Evolutionary conservation across 352 stramenopile genomes (phyloP).

Genomic region (Globisporangium heterothallicum): DNA sequence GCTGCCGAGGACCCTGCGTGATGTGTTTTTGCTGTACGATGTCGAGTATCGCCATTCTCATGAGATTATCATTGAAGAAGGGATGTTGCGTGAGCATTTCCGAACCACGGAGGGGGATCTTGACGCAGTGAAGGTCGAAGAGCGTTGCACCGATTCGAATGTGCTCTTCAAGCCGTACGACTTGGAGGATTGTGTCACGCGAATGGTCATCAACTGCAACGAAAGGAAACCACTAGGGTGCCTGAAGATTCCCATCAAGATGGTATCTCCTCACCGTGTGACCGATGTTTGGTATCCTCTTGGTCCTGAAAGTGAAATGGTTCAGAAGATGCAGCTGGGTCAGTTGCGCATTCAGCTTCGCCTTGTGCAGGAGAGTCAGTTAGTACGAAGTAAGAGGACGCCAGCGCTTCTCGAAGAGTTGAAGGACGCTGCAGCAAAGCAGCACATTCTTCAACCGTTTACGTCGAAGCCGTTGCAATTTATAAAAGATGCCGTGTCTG

Average conservation of each 20-base stretch:
- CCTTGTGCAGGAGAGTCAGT: constrained; percentile 22
- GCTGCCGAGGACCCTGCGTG: constrained; percentile 35
- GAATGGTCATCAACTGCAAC: constrained; percentile 38
- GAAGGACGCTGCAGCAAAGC: constrained; percentile 16
- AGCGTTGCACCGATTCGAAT: constrained; percentile 60
- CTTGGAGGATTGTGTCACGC: constrained; percentile 59
- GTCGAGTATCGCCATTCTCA: constrained; percentile 56
- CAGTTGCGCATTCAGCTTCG: constrained; percentile 53
- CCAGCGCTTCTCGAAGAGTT: constrained; percentile 27
- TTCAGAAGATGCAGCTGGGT: constrained; percentile 53
- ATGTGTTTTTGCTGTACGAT: constrained; percentile 68
- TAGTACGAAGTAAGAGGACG: constrained; percentile 34
- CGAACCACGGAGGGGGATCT: constrained; percentile 51
- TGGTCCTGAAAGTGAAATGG: constrained; percentile 58
- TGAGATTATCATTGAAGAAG: constrained; percentile 59
- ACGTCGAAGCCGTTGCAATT: constrained; percentile 7
- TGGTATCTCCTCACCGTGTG: constrained; percentile 48
- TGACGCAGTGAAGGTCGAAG: constrained; percentile 44
- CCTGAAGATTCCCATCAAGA: constrained; percentile 62
- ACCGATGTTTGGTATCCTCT: constrained; percentile 64
- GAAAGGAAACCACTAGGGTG: constrained; percentile 48
- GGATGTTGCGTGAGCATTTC: constrained; percentile 52
- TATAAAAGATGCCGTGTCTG: constrained; percentile 11
- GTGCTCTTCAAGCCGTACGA: constrained; percentile 54
- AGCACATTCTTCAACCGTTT: neutral